phyloP scores from a whole-genome alignment of 305 asterid species.

The Fraxinus xanthoxyloides region DNA sequence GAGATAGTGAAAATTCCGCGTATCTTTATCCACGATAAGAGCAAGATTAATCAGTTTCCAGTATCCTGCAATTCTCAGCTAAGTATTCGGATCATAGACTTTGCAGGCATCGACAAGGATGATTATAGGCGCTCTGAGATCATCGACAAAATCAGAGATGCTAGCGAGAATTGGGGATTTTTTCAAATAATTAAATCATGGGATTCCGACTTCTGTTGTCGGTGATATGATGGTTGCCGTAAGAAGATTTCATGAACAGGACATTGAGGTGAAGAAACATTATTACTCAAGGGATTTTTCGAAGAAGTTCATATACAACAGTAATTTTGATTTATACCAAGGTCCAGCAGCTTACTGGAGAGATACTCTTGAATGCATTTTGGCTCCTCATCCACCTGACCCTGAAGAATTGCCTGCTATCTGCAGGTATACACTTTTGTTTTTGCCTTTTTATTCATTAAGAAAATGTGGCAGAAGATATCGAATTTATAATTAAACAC shows the following conservation, averaged over 20 bases:
- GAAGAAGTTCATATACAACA: constrained; percentile 26
- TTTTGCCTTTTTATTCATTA: not conserved
- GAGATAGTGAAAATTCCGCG: constrained; percentile 37
- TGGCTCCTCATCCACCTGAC: constrained; percentile 32
- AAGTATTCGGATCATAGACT: constrained; percentile 43
- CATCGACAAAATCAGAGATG: constrained; percentile 24
- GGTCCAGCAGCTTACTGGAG: constrained; percentile 34
- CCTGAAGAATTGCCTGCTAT: constrained; percentile 37
- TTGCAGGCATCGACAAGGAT: constrained; percentile 19
- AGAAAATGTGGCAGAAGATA: not conserved
- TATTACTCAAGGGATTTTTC: constrained; percentile 33
- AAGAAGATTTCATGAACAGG: constrained; percentile 34
- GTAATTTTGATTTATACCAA: constrained; percentile 33
- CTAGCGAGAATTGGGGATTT: constrained; percentile 41
- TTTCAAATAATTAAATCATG: constrained; percentile 43
- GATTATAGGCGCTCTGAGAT: constrained; percentile 15
- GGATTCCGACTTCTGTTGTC: constrained; percentile 24
- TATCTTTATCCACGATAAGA: constrained; percentile 34
- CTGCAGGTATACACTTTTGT: constrained; percentile 28
- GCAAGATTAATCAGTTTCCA: not conserved
- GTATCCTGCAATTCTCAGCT: not conserved
- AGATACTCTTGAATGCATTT: constrained; percentile 24
- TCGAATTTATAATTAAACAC: not conserved
- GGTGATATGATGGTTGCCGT: constrained; percentile 21
- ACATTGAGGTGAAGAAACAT: constrained; percentile 34